Base-by-base conservation (phyloP, 352 stramenopile genomes). In the Phytophthora pseudosyringae region DNA sequence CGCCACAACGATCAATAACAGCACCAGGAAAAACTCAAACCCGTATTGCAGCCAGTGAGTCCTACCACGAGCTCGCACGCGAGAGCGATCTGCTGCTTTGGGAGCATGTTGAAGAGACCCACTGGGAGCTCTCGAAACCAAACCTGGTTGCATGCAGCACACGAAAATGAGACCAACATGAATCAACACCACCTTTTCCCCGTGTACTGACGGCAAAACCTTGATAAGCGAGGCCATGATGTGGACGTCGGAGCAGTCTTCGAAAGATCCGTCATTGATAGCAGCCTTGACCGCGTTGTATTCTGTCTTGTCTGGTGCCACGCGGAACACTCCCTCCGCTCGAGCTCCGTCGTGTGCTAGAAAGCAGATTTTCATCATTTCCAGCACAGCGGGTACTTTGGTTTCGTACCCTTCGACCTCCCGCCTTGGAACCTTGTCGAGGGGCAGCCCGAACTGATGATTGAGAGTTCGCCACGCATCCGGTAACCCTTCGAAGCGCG, bases 181-280 rank as follows among this genome's bases (percentile, higher is more conserved):
- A 15, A 29, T 28, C 21, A 12, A 35, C 7, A 28, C 3, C 21
- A 21, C 21, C 1, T 21, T 21, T 21, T 41, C 16, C 16, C 12
- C 33, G 44, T n/a, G 47, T 16, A 32, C 63, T 40, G 39, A 45
- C 18, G 39, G 12, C n/a, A 15, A n/a, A 47, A 81, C 80, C 73
- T 96, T 96, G 73, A 96, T 93, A 21, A 96, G 72, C 18, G 89
- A 94, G 4, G 88, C 83, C 18, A 93, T 69, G 29, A 94, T 86
- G 62, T 96, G 81, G 3, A 93, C 76, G 55, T 96, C 84, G 3
- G 59, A 59, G 67, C 82, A 92, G 26, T 75, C 76, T 10, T 59
- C 71, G 29, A 88, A 92, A 1, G 63, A 73, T 0, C 84, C 86
- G 26, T 86, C 71, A 61, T 95, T 93, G 51, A 95, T 90, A 12